phyloP scores from a whole-genome alignment of 2,329 filamentous ascomycete species.

The Calonectria ilicicola region DNA sequence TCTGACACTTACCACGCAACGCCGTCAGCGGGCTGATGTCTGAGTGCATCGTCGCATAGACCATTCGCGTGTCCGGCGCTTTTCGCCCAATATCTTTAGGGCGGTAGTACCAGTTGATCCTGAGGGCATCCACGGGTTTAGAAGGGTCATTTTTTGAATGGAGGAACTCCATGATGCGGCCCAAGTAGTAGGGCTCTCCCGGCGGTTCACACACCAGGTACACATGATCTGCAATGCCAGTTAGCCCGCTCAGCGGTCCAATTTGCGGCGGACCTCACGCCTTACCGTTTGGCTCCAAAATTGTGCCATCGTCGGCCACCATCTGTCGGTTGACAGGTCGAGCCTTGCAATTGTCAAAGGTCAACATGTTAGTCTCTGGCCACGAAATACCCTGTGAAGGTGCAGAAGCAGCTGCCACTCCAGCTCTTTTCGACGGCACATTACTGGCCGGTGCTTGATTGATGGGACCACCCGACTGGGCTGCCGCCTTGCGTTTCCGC shows the following conservation, averaged over 20 bases:
- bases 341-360: conserved; percentile 79
- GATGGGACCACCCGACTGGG: conserved; percentile 40
- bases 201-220: conserved; percentile 98
- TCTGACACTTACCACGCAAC: conserved; percentile 91
- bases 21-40: conserved; percentile 94
- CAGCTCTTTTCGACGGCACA: conserved; percentile 36
- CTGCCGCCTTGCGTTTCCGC: conserved; percentile 88
- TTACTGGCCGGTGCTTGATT: conserved; percentile 39
- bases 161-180: conserved; percentile 98
- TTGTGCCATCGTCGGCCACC: conserved; percentile 90
- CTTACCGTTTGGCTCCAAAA: conserved; percentile 85
- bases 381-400: conserved; percentile 54
- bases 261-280: conserved; percentile 35
- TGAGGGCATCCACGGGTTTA: conserved; percentile 84
- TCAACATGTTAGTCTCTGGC: conserved; percentile 87
- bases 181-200: conserved; percentile 97
- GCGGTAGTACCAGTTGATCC: conserved; percentile 98
- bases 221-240: conserved; percentile 73
- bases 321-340: conserved; percentile 81
- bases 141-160: conserved; percentile 80
- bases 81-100: conserved; percentile 96
- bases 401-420: conserved; percentile 36
- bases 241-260: conserved; percentile 44
- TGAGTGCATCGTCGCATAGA: conserved; percentile 99
- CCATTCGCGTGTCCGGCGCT: conserved; percentile 87